Conservation (phyloP, 257 asterid species). For the Solanum raphanifolium region DNA sequence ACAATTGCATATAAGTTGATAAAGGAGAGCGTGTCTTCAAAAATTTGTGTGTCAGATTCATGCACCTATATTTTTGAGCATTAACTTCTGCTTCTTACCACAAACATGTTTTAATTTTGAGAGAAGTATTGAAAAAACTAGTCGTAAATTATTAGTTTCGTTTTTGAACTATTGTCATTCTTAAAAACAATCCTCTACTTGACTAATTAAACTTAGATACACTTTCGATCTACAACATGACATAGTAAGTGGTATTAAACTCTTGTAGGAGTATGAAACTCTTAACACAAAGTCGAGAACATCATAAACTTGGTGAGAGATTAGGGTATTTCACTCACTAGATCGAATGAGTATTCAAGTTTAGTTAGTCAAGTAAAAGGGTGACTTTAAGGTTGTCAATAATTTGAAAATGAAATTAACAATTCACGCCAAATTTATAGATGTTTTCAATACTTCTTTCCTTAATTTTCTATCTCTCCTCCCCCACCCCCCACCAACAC, state of each 20-base stretch:
- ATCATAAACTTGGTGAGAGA: too few species aligned
- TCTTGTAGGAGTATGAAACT: neutral
- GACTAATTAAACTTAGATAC: too few species aligned
- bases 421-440: too few species aligned
- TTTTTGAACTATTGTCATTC: rapidly evolving
- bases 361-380: too few species aligned
- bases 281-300: too few species aligned
- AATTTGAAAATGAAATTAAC: too few species aligned
- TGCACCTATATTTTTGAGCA: neutral
- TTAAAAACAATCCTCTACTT: neutral
- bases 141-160: neutral
- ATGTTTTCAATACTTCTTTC: too few species aligned
- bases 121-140: neutral
- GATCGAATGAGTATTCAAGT: too few species aligned
- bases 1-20: neutral
- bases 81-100: neutral
- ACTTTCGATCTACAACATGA: neutral
- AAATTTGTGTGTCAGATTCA: neutral
- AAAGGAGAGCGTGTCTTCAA: neutral
- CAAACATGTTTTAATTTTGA: neutral
- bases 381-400: too few species aligned
- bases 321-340: neutral
- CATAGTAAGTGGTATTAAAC: neutral
- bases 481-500: neutral
- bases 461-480: neutral